These are phyloP conservation scores for Fusarium annulatum DNA, from an alignment of 2,329 filamentous ascomycete genomes.

Conservation along the genomic window DNA sequence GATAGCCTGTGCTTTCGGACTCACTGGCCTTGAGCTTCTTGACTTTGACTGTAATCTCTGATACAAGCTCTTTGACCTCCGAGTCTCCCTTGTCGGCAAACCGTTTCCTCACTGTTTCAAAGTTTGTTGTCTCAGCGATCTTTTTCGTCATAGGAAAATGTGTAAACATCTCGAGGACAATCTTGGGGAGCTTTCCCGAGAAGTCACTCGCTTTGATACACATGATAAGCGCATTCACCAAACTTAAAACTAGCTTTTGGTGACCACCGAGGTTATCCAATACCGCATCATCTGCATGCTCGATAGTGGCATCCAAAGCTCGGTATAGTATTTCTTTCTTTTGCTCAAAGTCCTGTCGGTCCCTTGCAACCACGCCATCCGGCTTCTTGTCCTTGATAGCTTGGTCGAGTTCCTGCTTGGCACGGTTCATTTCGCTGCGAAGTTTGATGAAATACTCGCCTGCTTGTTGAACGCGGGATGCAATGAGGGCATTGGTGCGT, in stretches of 20 bases:
- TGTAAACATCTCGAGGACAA: slow-evolving; percentile 69
- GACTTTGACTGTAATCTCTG: slow-evolving; percentile 64
- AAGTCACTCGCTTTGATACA: slow-evolving; percentile 65
- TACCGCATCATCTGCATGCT: slow-evolving; percentile 65
- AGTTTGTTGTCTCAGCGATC: slow-evolving; percentile 72
- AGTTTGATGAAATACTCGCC: slow-evolving; percentile 62
- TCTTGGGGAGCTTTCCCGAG: slow-evolving; percentile 64
- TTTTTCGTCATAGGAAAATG: slow-evolving; percentile 70
- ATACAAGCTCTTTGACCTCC: slow-evolving; percentile 70
- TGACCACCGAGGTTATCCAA: slow-evolving; percentile 69
- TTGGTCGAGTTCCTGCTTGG: slow-evolving; percentile 59
- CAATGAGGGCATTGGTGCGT: slow-evolving; percentile 54
- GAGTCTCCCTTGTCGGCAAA: slow-evolving; percentile 74
- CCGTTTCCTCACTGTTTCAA: slow-evolving; percentile 71
- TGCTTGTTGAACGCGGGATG: slow-evolving; percentile 61
- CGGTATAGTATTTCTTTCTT: slow-evolving; percentile 62
- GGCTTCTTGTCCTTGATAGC: slow-evolving; percentile 56
- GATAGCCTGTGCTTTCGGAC: slow-evolving; percentile 52
- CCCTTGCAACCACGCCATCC: slow-evolving; percentile 49
- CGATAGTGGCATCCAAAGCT: slow-evolving; percentile 64
- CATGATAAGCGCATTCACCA: slow-evolving; percentile 65
- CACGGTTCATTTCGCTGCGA: slow-evolving; percentile 59
- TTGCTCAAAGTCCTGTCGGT: slow-evolving; percentile 56
- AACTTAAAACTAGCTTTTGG: slow-evolving; percentile 65
- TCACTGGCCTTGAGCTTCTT: slow-evolving; percentile 55